Percentiles rank a stretch among this genome's conserved stretches.
These are phyloP conservation scores for Phytophthora capsici DNA, from an alignment of 352 stramenopile species.

Conservation along the genomic window DNA sequence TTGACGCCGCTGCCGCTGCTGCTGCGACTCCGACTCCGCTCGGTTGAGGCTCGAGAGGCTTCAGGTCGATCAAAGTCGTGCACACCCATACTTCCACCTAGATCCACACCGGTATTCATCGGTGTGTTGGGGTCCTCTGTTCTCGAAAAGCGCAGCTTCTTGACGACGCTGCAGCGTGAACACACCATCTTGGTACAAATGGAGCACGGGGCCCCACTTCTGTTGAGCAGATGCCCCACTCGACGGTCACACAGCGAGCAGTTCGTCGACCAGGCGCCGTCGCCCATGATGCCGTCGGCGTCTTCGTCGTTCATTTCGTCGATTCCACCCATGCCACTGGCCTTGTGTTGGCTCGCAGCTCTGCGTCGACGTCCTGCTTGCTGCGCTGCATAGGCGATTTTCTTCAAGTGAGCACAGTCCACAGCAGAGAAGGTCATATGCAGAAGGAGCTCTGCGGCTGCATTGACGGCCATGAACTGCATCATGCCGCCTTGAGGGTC, in stretches of 20 bases:
- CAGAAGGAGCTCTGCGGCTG: constrained; percentile 52
- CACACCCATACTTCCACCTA: constrained; percentile 33
- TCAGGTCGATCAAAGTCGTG: constrained; percentile 37
- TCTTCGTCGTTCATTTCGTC: constrained; percentile 39
- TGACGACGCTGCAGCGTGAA: constrained; percentile 53
- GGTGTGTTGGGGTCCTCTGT: constrained; percentile 23
- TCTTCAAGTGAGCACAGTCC: constrained; percentile 66
- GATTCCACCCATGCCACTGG: constrained; percentile 40
- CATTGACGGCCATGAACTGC: constrained; percentile 49
- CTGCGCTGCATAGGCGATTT: constrained; percentile 58
- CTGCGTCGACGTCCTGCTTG: constrained; percentile 42
- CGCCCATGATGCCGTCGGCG: constrained; percentile 3
- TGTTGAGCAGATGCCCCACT: constrained; percentile 41
- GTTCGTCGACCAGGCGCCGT: constrained; percentile 21
- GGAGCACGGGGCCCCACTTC: constrained; percentile 37
- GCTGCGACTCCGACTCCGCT: constrained; percentile 34
- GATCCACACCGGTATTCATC: constrained; percentile 9
- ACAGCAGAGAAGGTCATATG: constrained; percentile 43
- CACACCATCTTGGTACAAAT: constrained; percentile 49
- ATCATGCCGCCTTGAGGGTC: constrained; percentile 63
- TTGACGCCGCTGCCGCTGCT: constrained; percentile 25
- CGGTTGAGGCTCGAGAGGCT: constrained; percentile 30
- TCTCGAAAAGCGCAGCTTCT: constrained; percentile 53
- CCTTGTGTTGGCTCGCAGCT: constrained; percentile 15
- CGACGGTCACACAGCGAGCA: constrained; percentile 50